Conservation (phyloP, 352 stramenopile genomes). For the Globisporangium lucens region DNA sequence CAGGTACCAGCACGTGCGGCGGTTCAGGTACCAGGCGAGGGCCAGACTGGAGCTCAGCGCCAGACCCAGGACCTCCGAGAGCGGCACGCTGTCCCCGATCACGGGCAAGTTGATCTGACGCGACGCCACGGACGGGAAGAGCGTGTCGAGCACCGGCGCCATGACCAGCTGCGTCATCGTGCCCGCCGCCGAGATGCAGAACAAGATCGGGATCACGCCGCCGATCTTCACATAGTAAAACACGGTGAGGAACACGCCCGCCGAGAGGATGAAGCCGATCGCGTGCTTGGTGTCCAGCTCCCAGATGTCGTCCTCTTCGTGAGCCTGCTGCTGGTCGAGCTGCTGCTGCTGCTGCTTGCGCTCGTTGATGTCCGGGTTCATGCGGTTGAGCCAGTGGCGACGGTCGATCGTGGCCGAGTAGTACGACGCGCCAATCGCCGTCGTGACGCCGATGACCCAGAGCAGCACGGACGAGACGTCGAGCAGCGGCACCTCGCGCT, state of each 20-base stretch:
- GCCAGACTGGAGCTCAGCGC: constrained; percentile 33
- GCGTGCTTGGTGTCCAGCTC: constrained; percentile 62
- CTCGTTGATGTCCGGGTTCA: constrained; percentile 19
- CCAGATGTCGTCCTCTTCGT: constrained; percentile 36
- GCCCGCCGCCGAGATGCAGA: constrained; percentile 44
- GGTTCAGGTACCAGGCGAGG: constrained; percentile 60
- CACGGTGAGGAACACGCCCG: constrained; percentile 56
- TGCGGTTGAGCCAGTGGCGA: constrained; percentile 16
- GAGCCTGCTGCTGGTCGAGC: constrained; percentile 21
- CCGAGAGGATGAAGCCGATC: constrained; percentile 59
- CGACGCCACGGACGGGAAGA: constrained; percentile 31
- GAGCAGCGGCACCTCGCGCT: constrained; percentile 43
- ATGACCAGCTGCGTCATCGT: constrained; percentile 58
- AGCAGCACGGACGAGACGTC: constrained; percentile 60
- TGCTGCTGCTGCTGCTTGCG: constrained; percentile 20
- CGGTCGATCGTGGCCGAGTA: constrained; percentile 41
- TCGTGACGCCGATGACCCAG: constrained; percentile 58
- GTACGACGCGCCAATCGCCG: constrained; percentile 57
- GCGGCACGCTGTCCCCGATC: constrained; percentile 31
- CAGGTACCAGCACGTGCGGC: constrained; percentile 74
- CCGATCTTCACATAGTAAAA: constrained; percentile 73
- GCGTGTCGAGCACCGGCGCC: constrained; percentile 33
- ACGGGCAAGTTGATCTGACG: constrained; percentile 36
- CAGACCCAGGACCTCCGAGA: constrained; percentile 54
- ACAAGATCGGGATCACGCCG: constrained; percentile 62